phyloP scores from a whole-genome alignment of 2,329 filamentous ascomycete genomes.

The Colletotrichum salicis region DNA sequence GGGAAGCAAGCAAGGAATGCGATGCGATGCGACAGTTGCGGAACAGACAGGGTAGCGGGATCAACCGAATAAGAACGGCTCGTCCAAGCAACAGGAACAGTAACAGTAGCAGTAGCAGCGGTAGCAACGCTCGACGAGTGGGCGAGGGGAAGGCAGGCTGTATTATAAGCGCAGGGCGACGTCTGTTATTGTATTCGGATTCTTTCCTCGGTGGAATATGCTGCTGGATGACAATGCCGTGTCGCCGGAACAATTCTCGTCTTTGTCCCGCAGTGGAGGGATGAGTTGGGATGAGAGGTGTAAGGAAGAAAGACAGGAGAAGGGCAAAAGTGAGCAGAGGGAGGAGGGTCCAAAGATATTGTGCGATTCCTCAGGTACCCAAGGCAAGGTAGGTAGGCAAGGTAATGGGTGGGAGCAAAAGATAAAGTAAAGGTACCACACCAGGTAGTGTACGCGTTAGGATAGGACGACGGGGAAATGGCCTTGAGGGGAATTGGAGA shows the following conservation, averaged over 20 bases:
- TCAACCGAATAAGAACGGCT: conserved; percentile 12
- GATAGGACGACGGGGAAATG: not conserved
- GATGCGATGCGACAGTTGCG: conserved; percentile 36
- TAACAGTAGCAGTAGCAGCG: not conserved
- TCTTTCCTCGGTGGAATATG: not conserved
- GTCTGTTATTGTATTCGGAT: not conserved
- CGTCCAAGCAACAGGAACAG: not conserved
- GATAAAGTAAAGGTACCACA: not conserved
- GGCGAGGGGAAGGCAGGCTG: conserved; percentile 1
- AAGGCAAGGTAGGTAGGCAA: not conserved
- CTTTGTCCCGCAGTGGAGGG: conserved; percentile 15
- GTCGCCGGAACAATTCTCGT: conserved; percentile 13
- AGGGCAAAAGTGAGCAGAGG: not conserved
- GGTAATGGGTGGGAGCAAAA: not conserved
- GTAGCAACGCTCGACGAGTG: not conserved
- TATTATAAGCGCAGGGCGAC: conserved; percentile 13
- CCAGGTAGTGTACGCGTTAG: not conserved
- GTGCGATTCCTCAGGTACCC: not conserved
- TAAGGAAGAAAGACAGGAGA: not conserved
- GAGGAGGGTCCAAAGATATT: conserved; percentile 8
- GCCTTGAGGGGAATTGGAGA: not conserved
- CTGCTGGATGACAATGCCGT: conserved; percentile 10
- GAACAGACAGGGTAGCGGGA: conserved; percentile 34
- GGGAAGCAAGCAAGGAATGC: conserved; percentile 35
- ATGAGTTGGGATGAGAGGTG: not conserved